A percentile compares a stretch with the other conserved stretches of the same genome.
Evolutionary conservation across 2,329 filamentous ascomycete species (phyloP).

Genomic region (Fusarium penzigii): DNA sequence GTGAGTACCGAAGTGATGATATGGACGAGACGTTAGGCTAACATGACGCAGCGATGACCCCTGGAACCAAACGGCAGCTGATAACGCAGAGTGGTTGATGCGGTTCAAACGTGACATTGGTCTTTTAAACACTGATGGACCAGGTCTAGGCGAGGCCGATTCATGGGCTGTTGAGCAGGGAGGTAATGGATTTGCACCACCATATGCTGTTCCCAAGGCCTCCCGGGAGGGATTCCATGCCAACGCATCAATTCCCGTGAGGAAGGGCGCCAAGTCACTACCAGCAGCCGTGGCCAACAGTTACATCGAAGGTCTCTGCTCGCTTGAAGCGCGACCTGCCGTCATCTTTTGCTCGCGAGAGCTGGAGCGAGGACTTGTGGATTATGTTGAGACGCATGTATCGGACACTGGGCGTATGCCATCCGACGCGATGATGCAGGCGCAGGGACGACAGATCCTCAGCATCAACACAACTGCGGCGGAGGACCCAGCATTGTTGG

Average conservation of each 20-base stretch:
- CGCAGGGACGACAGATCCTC: constrained; percentile 51
- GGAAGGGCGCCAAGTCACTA: constrained; percentile 42
- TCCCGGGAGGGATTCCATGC: constrained; percentile 37
- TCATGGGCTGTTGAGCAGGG: constrained; percentile 52
- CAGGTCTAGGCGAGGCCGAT: constrained; percentile 45
- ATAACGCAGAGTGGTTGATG: constrained; percentile 64
- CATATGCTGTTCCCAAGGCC: constrained; percentile 50
- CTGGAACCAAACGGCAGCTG: constrained; percentile 65
- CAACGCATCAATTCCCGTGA: constrained; percentile 35
- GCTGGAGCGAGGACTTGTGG: constrained; percentile 54
- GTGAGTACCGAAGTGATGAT: constrained; percentile 38
- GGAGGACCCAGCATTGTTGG: constrained; percentile 53
- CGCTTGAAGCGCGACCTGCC: constrained; percentile 47
- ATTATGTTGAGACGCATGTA: constrained; percentile 47
- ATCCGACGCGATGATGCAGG: constrained; percentile 47
- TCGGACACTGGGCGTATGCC: constrained; percentile 45
- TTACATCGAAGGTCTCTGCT: constrained; percentile 47
- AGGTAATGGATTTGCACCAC: constrained; percentile 57
- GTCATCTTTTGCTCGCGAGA: constrained; percentile 60
- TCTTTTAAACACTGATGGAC: constrained; percentile 51
- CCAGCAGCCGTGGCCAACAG: constrained; percentile 49
- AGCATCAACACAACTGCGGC: constrained; percentile 50
- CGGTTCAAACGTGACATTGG: constrained; percentile 62
- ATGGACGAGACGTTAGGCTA: constrained; percentile 10
- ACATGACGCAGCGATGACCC: constrained; percentile 53